Conservation (phyloP, 106 monocot genomes). For the Agapanthus africanus region DNA sequence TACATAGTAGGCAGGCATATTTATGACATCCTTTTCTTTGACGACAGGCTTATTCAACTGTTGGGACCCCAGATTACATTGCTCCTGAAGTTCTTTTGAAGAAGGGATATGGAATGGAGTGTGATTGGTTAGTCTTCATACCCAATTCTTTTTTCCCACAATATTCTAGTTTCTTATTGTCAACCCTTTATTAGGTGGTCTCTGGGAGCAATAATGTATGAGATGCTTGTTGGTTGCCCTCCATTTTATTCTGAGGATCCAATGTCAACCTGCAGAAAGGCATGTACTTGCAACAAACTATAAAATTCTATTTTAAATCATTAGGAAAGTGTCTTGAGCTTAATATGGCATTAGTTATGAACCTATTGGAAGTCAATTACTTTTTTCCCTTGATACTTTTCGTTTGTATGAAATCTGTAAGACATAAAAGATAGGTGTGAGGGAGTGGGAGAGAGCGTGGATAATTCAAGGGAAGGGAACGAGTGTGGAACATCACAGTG, state of each 20-base stretch:
- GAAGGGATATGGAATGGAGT: conserved; percentile 98
- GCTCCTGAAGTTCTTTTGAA: conserved; percentile 91
- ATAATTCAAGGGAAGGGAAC: too few species aligned
- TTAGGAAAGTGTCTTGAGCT: not conserved
- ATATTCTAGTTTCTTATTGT: not conserved
- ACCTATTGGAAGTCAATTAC: not conserved
- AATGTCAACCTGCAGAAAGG: conserved; percentile 17
- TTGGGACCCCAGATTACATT: conserved; percentile 96
- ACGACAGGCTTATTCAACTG: conserved; percentile 86
- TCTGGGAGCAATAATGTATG: conserved; percentile 20
- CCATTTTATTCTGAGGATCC: conserved; percentile 24
- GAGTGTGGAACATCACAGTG: too few species aligned
- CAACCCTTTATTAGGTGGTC: conserved; percentile 12
- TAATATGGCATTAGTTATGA: not conserved
- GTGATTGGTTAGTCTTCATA: conserved; percentile 62
- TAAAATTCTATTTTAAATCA: too few species aligned
- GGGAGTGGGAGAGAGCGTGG: too few species aligned
- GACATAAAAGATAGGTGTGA: not conserved
- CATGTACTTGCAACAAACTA: not conserved
- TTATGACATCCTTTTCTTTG: too few species aligned
- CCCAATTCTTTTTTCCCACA: not conserved
- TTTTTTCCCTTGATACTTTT: not conserved
- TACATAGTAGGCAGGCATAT: too few species aligned
- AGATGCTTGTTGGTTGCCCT: conserved; percentile 25
- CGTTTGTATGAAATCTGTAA: not conserved